Evolutionary conservation across 139 green algal species (phyloP), one percentile per base, ranked within the genome.

Genomic region (Chlamydomonas schloesseri): DNA sequence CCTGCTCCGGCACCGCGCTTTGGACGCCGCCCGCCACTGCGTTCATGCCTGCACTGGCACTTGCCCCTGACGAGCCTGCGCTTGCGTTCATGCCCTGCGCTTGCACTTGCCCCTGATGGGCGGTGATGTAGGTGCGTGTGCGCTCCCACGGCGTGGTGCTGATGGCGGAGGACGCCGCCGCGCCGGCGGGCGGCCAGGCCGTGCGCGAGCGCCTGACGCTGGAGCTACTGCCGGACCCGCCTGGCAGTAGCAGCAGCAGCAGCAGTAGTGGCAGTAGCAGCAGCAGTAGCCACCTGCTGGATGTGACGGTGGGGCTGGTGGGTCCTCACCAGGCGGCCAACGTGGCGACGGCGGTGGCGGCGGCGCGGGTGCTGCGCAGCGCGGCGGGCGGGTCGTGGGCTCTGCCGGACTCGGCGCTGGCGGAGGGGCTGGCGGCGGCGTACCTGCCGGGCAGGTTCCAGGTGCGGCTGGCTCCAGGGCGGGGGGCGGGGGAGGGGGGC

Each of bases 281-380:
- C 33, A 50, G 70, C 73, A 57, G 64, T 34, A 21, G 37, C 26
- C 17, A 15, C 28, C 4, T 11, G 11, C 78, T 84, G 37, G 57
- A 74, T 0, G 73, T 91, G 58, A 47, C 29, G 21, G 46, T 96
- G 82, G 69, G 84, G 21, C 64, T 97, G n/a, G 70, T 96, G 37
- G 96, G 95, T 4, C 50, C n/a, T 0, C 92, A 96, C 73, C 95
- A 98, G 81, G 74, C 83, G 20, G 86, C 84, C 55, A 98, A 98
- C 69, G 92, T 94, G 53, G 92, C 91, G 2, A 82, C 93, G 21
- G 95, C 95, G 5, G 88, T 95, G 36, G 81, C 90, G 13, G 90
- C 94, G 42, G 93, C 88, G 8, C 53, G 87, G 65, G 62, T 82
- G 82, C 82, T 96, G 78, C 79, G 71, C 62, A 4, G 67, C 31